Evolutionary conservation across 495 filamentous ascomycete genomes (phyloP).

Genomic region (Diplogelasinospora grovesii): DNA sequence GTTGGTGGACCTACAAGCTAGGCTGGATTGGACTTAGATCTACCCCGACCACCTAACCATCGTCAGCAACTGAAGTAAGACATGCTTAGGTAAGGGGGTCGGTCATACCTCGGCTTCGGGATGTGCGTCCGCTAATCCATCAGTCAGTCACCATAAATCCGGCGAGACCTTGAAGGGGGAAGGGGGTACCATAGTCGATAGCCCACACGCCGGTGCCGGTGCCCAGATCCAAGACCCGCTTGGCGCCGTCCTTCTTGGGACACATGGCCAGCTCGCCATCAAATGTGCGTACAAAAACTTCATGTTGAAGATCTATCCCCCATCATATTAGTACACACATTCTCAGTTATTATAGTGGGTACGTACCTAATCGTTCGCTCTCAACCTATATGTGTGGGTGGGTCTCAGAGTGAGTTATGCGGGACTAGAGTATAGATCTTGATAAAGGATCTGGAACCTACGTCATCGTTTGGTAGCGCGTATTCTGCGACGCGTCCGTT

Average conservation of each 20-base stretch:
- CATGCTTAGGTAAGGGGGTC: neutral
- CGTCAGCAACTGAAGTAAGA: neutral
- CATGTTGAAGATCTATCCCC: too few species aligned
- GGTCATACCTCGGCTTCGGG: constrained; percentile 4
- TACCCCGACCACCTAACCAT: constrained; percentile 22
- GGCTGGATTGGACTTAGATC: constrained; percentile 44
- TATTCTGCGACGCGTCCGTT: too few species aligned
- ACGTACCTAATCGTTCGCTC: too few species aligned
- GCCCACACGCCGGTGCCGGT: constrained; percentile 11
- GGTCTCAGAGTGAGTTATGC: too few species aligned
- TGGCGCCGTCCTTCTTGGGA: constrained; percentile 1
- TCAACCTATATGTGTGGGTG: too few species aligned
- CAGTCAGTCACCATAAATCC: neutral
- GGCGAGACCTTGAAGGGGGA: neutral
- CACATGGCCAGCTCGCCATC: too few species aligned
- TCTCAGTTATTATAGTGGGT: too few species aligned
- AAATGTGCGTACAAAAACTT: too few species aligned
- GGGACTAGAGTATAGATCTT: too few species aligned
- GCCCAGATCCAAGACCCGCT: constrained; percentile 9
- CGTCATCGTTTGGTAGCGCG: too few species aligned
- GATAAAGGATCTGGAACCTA: too few species aligned
- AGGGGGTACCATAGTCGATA: constrained; percentile 10
- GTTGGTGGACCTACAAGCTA: constrained; percentile 17
- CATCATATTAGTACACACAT: too few species aligned
- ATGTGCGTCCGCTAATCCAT: constrained; percentile 3